Evolutionary conservation across 352 stramenopile species (phyloP).

Genomic region (Pythium insidiosum): DNA sequence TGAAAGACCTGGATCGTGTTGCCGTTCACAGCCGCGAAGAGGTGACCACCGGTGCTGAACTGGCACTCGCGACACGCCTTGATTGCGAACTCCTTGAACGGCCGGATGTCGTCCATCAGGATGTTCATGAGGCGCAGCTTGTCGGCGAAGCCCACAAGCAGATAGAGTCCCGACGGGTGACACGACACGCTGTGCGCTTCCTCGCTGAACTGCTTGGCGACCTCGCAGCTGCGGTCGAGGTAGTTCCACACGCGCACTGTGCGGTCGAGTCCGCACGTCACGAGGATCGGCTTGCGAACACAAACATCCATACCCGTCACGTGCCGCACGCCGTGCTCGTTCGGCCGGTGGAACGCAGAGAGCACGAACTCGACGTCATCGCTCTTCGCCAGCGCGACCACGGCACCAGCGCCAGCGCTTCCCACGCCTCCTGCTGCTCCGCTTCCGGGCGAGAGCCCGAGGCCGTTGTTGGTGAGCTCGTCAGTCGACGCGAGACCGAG

Average conservation of each 20-base stretch:
- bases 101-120: conserved; percentile 88
- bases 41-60: conserved; percentile 82
- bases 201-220: conserved; percentile 85
- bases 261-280: conserved; percentile 85
- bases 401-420: conserved; percentile 3
- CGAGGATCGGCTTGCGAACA: conserved; percentile 86
- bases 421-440: background rate
- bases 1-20: conserved; percentile 92
- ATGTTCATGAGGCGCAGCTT: conserved; percentile 89
- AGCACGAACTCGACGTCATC: conserved; percentile 71
- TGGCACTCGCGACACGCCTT: conserved; percentile 79
- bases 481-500: conserved; percentile 3
- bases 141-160: conserved; percentile 87
- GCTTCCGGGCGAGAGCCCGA: too few species aligned
- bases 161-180: conserved; percentile 86
- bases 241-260: conserved; percentile 93
- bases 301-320: conserved; percentile 90
- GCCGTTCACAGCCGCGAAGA: conserved; percentile 92
- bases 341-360: conserved; percentile 62
- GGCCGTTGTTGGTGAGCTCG: conserved; percentile 10
- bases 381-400: conserved; percentile 21
- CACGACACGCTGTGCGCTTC: conserved; percentile 86
- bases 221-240: conserved; percentile 78
- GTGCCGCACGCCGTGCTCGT: conserved; percentile 42
- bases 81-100: conserved; percentile 80